Conservation (phyloP, 345 rosid genomes). For the Raphanus raphanistrum region DNA sequence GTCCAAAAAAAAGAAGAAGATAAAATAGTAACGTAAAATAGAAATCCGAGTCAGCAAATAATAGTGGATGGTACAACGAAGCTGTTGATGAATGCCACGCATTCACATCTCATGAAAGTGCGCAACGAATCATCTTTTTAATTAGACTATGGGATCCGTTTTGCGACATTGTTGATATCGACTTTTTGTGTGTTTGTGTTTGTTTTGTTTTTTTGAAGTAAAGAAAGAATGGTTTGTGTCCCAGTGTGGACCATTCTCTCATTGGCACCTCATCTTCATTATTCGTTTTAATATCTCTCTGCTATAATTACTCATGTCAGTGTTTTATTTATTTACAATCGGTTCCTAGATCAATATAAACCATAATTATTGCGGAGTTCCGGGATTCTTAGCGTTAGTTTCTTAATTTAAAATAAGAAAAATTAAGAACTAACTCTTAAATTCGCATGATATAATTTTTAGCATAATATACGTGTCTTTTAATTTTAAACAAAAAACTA, state of each 20-base stretch:
- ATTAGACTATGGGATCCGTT: slow-evolving; percentile 24
- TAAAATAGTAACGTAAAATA: not conserved
- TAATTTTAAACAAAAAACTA: no score
- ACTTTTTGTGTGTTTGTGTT: slow-evolving; percentile 18
- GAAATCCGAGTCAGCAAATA: slow-evolving; percentile 35
- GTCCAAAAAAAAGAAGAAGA: not conserved
- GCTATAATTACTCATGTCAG: not conserved
- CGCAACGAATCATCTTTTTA: slow-evolving; percentile 36
- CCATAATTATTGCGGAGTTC: no score
- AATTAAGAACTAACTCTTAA: no score
- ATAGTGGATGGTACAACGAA: slow-evolving; percentile 28
- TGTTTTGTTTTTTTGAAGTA: slow-evolving; percentile 1
- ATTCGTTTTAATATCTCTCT: slow-evolving; percentile 28
- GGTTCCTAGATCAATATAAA: not conserved
- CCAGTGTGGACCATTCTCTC: slow-evolving; percentile 35
- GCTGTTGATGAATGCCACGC: slow-evolving; percentile 40
- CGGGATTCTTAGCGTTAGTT: no score
- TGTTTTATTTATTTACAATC: not conserved
- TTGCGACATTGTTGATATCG: slow-evolving; percentile 29
- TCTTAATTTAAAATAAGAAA: no score
- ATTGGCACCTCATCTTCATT: slow-evolving; percentile 32
- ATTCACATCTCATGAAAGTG: slow-evolving; percentile 37
- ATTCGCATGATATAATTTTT: no score
- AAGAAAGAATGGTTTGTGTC: slow-evolving; percentile 8
- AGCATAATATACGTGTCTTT: no score